Evolutionary conservation across 768 basidiomycete species (phyloP).

Genomic region (Coprinopsis sp.): DNA sequence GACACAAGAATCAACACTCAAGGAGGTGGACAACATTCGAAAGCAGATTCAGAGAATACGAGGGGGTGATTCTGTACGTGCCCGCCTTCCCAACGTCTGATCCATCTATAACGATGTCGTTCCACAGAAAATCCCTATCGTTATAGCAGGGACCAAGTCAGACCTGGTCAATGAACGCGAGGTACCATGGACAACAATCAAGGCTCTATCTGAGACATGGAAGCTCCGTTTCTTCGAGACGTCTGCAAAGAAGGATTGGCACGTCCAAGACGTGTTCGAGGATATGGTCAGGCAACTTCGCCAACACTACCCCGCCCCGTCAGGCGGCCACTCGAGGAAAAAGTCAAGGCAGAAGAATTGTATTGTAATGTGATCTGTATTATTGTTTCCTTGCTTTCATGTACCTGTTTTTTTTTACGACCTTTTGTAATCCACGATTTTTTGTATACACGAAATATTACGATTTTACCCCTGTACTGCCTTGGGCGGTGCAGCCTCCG

Average conservation of each 20-base stretch:
- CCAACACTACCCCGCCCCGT: slow-evolving; percentile 53
- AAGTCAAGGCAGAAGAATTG: slow-evolving; percentile 7
- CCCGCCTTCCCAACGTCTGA: background rate
- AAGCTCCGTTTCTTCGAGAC: slow-evolving; percentile 79
- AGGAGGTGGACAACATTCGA: slow-evolving; percentile 74
- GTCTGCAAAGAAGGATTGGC: slow-evolving; percentile 83
- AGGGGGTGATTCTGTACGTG: slow-evolving; percentile 56
- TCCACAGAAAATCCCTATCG: slow-evolving; percentile 63
- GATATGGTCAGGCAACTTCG: slow-evolving; percentile 76
- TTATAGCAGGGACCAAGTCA: slow-evolving; percentile 82
- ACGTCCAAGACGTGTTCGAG: slow-evolving; percentile 73
- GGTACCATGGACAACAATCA: slow-evolving; percentile 60
- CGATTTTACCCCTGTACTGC: too few species aligned
- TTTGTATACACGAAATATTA: too few species aligned
- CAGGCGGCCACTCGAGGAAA: slow-evolving; percentile 26
- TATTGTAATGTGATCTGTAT: slow-evolving; percentile 3
- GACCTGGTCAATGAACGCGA: slow-evolving; percentile 81
- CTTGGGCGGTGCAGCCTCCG: too few species aligned
- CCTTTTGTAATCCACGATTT: background rate
- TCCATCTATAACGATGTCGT: background rate
- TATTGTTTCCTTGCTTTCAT: background rate
- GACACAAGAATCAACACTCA: slow-evolving; percentile 75
- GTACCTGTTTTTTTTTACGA: background rate
- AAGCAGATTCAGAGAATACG: slow-evolving; percentile 81
- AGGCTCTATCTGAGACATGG: slow-evolving; percentile 62